These are phyloP conservation scores for Thelonectria rubi DNA, from an alignment of 2,329 filamentous ascomycete species.

Conservation along the genomic window DNA sequence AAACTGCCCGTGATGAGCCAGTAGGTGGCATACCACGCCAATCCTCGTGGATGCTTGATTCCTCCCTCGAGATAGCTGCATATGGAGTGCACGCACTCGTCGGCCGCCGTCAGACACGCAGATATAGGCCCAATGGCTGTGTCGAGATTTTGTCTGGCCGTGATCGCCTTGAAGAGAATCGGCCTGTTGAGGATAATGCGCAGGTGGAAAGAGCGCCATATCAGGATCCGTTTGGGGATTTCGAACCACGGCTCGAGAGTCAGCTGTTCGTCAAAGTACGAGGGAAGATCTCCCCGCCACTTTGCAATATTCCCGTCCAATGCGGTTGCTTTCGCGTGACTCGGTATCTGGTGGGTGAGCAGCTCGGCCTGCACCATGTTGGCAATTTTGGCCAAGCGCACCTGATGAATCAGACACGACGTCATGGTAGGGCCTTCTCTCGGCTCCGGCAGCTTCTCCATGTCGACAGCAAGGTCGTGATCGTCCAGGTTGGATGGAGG, in stretches of 20 bases:
- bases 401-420: slow-evolving; percentile 28
- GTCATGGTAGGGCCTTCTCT: slow-evolving; percentile 22
- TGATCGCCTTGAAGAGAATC: slow-evolving; percentile 24
- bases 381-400: slow-evolving; percentile 27
- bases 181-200: slow-evolving; percentile 27
- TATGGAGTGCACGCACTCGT: slow-evolving; percentile 25
- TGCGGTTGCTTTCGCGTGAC: slow-evolving; percentile 13
- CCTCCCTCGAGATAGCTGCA: slow-evolving; percentile 19
- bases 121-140: slow-evolving; percentile 7
- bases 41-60: slow-evolving; percentile 10
- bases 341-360: slow-evolving; percentile 28
- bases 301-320: slow-evolving; percentile 11
- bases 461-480: slow-evolving; percentile 29
- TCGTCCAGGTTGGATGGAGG: slow-evolving; percentile 28
- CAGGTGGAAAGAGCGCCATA: too few relatives aligned
- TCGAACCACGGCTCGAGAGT: too few relatives aligned
- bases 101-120: slow-evolving; percentile 21
- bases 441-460: slow-evolving; percentile 20
- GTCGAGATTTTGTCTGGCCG: slow-evolving; percentile 8
- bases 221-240: too few relatives aligned
- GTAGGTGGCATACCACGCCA: slow-evolving; percentile 33
- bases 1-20: slow-evolving; percentile 31
- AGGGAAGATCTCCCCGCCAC: too few relatives aligned
- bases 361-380: slow-evolving; percentile 30
- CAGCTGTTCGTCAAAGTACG: too few relatives aligned